Evolutionary conservation across 129 eudicot genomes (phyloP), one percentile per base, ranked within the genome.

Genomic region (Daucus carota): DNA sequence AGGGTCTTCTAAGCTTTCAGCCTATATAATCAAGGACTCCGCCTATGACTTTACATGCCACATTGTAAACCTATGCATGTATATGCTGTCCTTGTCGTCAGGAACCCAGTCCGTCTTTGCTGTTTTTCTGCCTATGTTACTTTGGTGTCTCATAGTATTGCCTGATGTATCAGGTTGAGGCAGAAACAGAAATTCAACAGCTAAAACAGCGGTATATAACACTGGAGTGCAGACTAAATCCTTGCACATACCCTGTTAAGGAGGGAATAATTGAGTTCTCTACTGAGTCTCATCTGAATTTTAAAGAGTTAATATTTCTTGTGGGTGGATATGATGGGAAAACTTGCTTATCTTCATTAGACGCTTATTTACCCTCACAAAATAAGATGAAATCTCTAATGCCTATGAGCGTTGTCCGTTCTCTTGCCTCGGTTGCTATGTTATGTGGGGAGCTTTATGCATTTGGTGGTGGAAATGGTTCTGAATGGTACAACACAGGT

Each of bases 401-500:
- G 76, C 92, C 95, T 46, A 90, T 93, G 92, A 77, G 80, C 76
- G 57, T 77, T 47, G 80, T 50, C 67, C 88, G 96, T 45, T 73
- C 89, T 42, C 81, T 86, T 87, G 82, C 95, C 47, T 85, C 96
- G 0, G 83, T 84, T 75, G 88, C 94, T 24, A 81, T 75, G 57
- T 75, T 90, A 68, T 84, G 84, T 75, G 89, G 81, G 48, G 91
- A 93, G 63, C 57, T 93, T 75, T 90, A 82, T 69, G 85, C 85
- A 68, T 81, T 90, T 87, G 98, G 96, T 70, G 98, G 98, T 71
- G 98, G 96, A 80, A 69, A 76, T 74, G 76, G 81, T 29, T 34
- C 83, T 68, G 66, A 59, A 68, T 93, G 96, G 98, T 93, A 83
- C 48, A 87, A 90, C 66, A 90, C 92, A 87, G 96, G 96, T 92